A percentile compares a stretch with the other conserved stretches of the same genome.
These are phyloP conservation scores for Lachnellula suecica DNA, from an alignment of 2,329 filamentous ascomycete genomes.

Conservation along the genomic window DNA sequence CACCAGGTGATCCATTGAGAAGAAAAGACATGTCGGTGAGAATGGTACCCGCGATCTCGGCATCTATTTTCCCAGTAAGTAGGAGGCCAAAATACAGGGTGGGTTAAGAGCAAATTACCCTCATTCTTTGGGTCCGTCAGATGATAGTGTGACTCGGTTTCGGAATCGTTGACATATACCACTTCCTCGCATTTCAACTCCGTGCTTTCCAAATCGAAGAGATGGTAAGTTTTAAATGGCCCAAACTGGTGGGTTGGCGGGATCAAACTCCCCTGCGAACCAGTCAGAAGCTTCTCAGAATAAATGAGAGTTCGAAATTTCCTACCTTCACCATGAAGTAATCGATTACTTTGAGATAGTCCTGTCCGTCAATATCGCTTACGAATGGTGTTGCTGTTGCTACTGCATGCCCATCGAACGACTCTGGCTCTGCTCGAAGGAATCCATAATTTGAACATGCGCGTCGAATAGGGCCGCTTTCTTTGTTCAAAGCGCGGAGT, in stretches of 20 bases:
- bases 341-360: slow-evolving; percentile 6
- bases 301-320: not conserved
- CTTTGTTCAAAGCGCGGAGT: slow-evolving; percentile 7
- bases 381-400: not conserved
- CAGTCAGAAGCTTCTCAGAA: not conserved
- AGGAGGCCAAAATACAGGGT: not conserved
- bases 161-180: slow-evolving; percentile 5
- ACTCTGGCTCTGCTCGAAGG: not conserved
- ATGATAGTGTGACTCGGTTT: slow-evolving; percentile 6
- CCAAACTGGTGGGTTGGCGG: slow-evolving; percentile 2
- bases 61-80: slow-evolving; percentile 3
- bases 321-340: slow-evolving; percentile 5
- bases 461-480: not conserved
- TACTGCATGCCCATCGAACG: not conserved
- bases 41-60: slow-evolving; percentile 6
- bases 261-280: slow-evolving; percentile 9
- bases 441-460: slow-evolving; percentile 6
- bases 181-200: slow-evolving; percentile 6
- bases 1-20: no score
- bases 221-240: not conserved
- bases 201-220: not conserved
- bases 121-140: slow-evolving; percentile 6
- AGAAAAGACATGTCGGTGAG: slow-evolving; percentile 12
- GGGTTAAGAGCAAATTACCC: slow-evolving; percentile 1
- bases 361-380: no score